Evolutionary conservation across 1,284 basidiomycete genomes (phyloP).

Genomic region (Irpex rosettiformis): DNA sequence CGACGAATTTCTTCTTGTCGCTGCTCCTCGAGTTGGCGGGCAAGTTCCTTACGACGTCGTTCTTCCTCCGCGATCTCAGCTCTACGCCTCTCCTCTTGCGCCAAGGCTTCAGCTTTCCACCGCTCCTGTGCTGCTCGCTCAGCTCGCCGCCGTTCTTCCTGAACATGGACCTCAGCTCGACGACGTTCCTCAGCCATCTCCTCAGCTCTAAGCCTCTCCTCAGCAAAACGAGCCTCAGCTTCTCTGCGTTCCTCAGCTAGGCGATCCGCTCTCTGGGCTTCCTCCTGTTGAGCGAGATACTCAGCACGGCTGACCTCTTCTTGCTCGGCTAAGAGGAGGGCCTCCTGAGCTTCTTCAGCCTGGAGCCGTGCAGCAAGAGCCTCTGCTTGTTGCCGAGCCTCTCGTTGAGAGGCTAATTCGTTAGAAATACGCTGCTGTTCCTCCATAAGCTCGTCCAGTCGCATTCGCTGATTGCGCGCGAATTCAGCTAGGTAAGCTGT

Average conservation of each 20-base stretch:
- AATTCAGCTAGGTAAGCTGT: conserved; percentile 3
- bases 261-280: conserved; percentile 2
- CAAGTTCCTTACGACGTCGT: not conserved
- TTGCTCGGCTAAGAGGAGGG: conserved; percentile 6
- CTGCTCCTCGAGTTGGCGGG: conserved; percentile 5
- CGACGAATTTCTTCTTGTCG: conserved; percentile 14
- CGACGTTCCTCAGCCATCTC: conserved; percentile 10
- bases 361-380: conserved; percentile 10
- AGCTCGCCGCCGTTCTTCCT: conserved; percentile 3
- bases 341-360: conserved; percentile 8
- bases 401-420: conserved; percentile 1
- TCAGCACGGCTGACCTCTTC: conserved; percentile 7
- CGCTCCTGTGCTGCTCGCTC: conserved; percentile 5
- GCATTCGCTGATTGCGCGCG: not conserved
- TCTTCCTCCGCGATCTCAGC: conserved; percentile 9
- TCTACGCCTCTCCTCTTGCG: conserved; percentile 1
- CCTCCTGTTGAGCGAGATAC: conserved; percentile 5
- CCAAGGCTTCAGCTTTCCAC: not conserved
- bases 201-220: conserved; percentile 10
- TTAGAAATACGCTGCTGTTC: conserved; percentile 8
- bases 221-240: conserved; percentile 3
- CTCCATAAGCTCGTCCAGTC: conserved; percentile 8
- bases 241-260: conserved; percentile 6
- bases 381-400: conserved; percentile 8
- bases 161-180: conserved; percentile 1